phyloP scores from a whole-genome alignment of 2,329 filamentous ascomycete genomes.

The Orbilia blumenaviensis region DNA sequence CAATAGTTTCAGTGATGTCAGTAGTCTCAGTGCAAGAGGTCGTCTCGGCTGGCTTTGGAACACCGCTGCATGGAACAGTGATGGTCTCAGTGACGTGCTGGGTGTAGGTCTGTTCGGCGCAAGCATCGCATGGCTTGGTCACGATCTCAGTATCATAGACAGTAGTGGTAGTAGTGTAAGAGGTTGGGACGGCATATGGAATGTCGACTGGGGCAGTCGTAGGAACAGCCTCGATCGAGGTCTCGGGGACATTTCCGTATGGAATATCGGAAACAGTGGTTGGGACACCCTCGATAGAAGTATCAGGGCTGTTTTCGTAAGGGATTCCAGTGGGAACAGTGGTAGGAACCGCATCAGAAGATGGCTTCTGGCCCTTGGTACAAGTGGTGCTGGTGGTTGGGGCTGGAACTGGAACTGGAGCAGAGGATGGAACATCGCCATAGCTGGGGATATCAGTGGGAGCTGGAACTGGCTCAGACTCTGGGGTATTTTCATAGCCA shows the following conservation, averaged over 20 bases:
- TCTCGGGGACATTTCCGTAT: slow-evolving; percentile 8
- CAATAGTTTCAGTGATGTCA: slow-evolving; percentile 41
- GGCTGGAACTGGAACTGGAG: slow-evolving; percentile 7
- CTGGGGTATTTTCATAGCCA: background rate
- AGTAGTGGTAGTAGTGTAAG: slow-evolving; percentile 36
- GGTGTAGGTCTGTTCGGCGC: slow-evolving; percentile 38
- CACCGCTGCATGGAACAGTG: slow-evolving; percentile 32
- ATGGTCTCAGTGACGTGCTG: slow-evolving; percentile 32
- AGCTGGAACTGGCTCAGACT: background rate
- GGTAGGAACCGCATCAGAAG: slow-evolving; percentile 22
- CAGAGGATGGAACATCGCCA: background rate
- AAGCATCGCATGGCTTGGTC: slow-evolving; percentile 43
- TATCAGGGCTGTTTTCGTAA: slow-evolving; percentile 14
- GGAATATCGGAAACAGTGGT: slow-evolving; percentile 1
- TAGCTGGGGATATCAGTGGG: background rate
- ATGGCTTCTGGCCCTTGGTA: slow-evolving; percentile 10
- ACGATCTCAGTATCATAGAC: slow-evolving; percentile 31
- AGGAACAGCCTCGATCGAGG: background rate
- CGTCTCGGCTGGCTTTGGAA: slow-evolving; percentile 14
- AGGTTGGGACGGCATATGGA: slow-evolving; percentile 9
- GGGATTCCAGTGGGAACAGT: slow-evolving; percentile 12
- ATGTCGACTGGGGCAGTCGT: slow-evolving; percentile 2
- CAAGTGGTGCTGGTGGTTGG: slow-evolving; percentile 13
- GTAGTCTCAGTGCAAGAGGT: slow-evolving; percentile 32
- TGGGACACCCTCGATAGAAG: slow-evolving; percentile 27